A percentile compares a stretch with the other conserved stretches of the same genome.
Conservation (phyloP, 108 stramenopile species). For the Mayamaea pseudoterrestris region DNA sequence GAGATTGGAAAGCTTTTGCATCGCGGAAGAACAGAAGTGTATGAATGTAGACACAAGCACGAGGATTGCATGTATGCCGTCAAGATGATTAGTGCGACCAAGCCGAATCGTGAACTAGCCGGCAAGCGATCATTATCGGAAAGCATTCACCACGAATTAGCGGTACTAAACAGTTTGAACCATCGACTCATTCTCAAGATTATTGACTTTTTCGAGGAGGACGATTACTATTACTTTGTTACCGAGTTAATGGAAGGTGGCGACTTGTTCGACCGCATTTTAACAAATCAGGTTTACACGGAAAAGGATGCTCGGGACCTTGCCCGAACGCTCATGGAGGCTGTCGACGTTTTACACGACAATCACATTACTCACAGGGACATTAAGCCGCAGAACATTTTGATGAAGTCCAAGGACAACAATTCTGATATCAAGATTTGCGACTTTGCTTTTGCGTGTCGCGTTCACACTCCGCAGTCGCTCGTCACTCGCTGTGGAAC, state of each 20-base stretch:
- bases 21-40: not conserved
- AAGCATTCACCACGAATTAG: slow-evolving; percentile 41
- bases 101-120: not conserved
- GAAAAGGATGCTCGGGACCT: slow-evolving; percentile 91
- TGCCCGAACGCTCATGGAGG: slow-evolving; percentile 45
- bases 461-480: slow-evolving; percentile 54
- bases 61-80: slow-evolving; percentile 12
- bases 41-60: slow-evolving; percentile 30
- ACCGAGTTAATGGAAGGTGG: slow-evolving; percentile 84
- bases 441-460: slow-evolving; percentile 90
- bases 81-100: not conserved
- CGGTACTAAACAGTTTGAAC: slow-evolving; percentile 24
- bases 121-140: slow-evolving; percentile 3
- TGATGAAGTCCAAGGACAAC: slow-evolving; percentile 24
- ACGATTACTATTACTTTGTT: slow-evolving; percentile 70
- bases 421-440: slow-evolving; percentile 74
- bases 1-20: slow-evolving; percentile 18
- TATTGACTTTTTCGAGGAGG: slow-evolving; percentile 87
- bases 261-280: slow-evolving; percentile 89
- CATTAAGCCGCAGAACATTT: slow-evolving; percentile 84
- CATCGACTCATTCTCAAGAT: slow-evolving; percentile 63
- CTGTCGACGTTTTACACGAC: slow-evolving; percentile 76
- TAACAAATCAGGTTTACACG: slow-evolving; percentile 64
- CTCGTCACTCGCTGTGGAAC: slow-evolving; percentile 81
- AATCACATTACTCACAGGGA: slow-evolving; percentile 83